Evolutionary conservation across 2,329 filamentous ascomycete genomes (phyloP).

Genomic region (Fusarium temperatum): DNA sequence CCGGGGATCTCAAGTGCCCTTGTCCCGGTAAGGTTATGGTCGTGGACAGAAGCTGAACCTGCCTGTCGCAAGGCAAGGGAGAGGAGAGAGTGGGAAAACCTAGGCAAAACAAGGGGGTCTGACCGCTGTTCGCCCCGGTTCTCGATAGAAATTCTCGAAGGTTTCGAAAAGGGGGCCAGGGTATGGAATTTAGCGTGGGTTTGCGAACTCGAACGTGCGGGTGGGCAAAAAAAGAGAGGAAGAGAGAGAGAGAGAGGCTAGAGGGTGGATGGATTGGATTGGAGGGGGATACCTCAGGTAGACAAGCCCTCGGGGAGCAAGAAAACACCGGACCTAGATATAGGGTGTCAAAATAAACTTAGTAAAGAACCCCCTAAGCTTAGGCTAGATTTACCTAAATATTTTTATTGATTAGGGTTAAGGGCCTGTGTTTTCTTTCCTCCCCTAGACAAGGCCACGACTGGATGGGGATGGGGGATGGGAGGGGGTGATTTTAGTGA

Average conservation of each 20-base stretch:
- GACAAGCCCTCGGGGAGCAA: not conserved
- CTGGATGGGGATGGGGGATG: too few relatives aligned
- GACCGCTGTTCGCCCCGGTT: slow-evolving; percentile 44
- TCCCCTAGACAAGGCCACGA: not conserved
- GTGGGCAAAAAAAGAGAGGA: slow-evolving; percentile 4
- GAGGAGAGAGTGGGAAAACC: not conserved
- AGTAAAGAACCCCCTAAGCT: too few relatives aligned
- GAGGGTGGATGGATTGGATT: not conserved
- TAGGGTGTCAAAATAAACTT: too few relatives aligned
- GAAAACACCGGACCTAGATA: too few relatives aligned
- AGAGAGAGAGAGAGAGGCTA: not conserved
- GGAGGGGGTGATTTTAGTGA: slow-evolving; percentile 12
- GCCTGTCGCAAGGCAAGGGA: slow-evolving; percentile 23
- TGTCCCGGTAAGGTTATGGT: slow-evolving; percentile 13
- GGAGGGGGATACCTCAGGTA: not conserved
- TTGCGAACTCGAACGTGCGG: slow-evolving; percentile 35
- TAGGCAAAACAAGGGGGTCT: slow-evolving; percentile 35
- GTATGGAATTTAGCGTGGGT: slow-evolving; percentile 31
- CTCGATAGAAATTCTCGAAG: slow-evolving; percentile 44
- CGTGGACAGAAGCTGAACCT: slow-evolving; percentile 31
- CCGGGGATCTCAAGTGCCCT: slow-evolving; percentile 30
- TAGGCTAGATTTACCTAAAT: too few relatives aligned
- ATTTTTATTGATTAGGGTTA: too few relatives aligned
- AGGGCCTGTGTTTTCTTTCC: too few relatives aligned
- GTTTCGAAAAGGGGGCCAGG: slow-evolving; percentile 45